phyloP scores from a whole-genome alignment of 1,139 yeast genomes.

The Suhomyces kunorum region DNA sequence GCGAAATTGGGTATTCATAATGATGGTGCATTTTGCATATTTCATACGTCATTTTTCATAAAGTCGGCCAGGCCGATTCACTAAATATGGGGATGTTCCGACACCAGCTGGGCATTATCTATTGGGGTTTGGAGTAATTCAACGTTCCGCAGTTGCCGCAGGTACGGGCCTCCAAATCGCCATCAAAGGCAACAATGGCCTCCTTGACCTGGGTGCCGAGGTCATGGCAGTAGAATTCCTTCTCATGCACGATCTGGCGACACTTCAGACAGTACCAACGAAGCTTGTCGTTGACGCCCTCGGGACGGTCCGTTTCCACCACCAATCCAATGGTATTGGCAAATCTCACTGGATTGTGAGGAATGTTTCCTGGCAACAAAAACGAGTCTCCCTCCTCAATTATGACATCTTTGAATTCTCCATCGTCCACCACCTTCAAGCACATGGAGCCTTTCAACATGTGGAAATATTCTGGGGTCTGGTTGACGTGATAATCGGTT shows the following conservation, averaged over 20 bases:
- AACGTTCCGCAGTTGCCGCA: constrained; percentile 75
- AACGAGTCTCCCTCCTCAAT: constrained; percentile 88
- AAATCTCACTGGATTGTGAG: constrained; percentile 89
- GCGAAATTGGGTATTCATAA: no score
- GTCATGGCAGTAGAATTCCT: constrained; percentile 72
- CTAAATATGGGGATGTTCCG: no score
- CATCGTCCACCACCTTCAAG: constrained; percentile 81
- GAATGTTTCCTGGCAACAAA: constrained; percentile 77
- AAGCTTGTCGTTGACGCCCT: constrained; percentile 62
- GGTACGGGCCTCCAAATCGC: constrained; percentile 61
- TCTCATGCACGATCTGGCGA: constrained; percentile 63
- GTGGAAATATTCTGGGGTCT: constrained; percentile 92
- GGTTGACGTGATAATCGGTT: constrained; percentile 90
- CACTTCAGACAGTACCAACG: constrained; percentile 88
- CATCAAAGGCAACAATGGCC: constrained; percentile 74
- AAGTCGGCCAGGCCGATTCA: no score
- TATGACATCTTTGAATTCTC: constrained; percentile 69
- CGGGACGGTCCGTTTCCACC: constrained; percentile 91
- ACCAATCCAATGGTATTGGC: constrained; percentile 87
- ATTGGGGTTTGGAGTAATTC: constrained; percentile 57
- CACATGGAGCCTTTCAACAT: constrained; percentile 87
- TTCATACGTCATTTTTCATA: no score
- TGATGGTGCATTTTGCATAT: no score
- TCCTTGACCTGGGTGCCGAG: constrained; percentile 89
- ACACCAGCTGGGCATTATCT: no score